phyloP scores from a whole-genome alignment of 495 filamentous ascomycete genomes.

The Tuber borchii region DNA sequence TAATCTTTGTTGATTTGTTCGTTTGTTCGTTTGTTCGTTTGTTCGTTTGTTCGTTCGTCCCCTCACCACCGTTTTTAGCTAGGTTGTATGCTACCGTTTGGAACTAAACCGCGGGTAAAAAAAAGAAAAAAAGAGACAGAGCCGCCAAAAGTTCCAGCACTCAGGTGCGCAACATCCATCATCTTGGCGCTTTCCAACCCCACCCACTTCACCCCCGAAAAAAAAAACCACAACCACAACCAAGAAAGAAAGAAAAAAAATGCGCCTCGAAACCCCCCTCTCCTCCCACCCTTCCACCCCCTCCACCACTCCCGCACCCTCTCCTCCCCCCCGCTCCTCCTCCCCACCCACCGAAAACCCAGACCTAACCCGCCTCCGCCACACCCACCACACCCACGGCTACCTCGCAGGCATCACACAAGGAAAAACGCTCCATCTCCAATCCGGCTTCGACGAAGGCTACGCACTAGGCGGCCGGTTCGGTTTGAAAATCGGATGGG shows the following conservation, averaged over 20 bases:
- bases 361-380: constrained; percentile 24
- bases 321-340: neutral
- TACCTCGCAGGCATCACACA: constrained; percentile 78
- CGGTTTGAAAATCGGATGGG: constrained; percentile 50
- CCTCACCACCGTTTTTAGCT: neutral
- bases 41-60: too few relatives aligned
- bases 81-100: neutral
- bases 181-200: constrained; percentile 1
- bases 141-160: too few relatives aligned
- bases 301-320: neutral
- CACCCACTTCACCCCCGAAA: neutral
- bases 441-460: constrained; percentile 83
- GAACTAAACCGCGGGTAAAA: neutral
- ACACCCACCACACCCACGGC: constrained; percentile 67
- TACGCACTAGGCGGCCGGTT: constrained; percentile 72
- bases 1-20: neutral
- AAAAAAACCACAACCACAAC: too few relatives aligned
- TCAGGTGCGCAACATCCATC: neutral
- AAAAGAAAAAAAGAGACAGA: neutral
- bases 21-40: neutral
- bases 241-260: constrained; percentile 5
- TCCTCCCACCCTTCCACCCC: constrained; percentile 5
- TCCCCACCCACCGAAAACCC: constrained; percentile 7
- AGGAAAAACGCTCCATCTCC: constrained; percentile 64
- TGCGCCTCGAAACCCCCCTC: constrained; percentile 23